Base-by-base conservation (phyloP, 2,329 filamentous ascomycete species). In the Penicillium fuscoglaucum region DNA sequence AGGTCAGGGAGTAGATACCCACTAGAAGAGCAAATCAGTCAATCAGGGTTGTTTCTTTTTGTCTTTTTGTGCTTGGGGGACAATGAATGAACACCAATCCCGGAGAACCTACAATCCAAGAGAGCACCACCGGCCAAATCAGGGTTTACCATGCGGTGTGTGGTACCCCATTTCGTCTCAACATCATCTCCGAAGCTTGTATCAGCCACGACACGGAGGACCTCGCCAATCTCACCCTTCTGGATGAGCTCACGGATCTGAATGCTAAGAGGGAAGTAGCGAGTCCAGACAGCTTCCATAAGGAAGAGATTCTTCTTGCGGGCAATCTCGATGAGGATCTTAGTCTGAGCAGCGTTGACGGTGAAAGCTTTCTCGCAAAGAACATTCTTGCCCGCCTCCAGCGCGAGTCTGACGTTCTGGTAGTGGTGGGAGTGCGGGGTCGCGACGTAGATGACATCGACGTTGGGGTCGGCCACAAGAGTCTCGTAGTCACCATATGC, bases 341-440 rank as follows among this genome's bases (percentile, higher is more conserved):
- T 85, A 26, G 89, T 81, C 77, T 96, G 92, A 10, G 85, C 81
- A 3, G 89, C 91, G 63, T 89, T 96, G 62, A 93, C 90, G 1
- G 91, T 96, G 68, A 96, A 88, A 0, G 92, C 86, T 81, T 96
- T 96, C 76, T 96, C 92, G 75, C 91, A 96, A 35, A 96, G 84
- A 31, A 96, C 91, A 68, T 93, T 84, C 82, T 96, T 96, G 69
- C 90, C 90, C 8, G 89, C 90, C 65, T 90, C 84, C 40, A 96
- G 82, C 44, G 87, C 89, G n/a, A 96, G 83, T 85, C 92, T 90
- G 63, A 86, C 84, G 77, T 96, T 93, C 74, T 96, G 91, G 79
- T 93, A 96, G 79, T 96, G 92, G 75, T 96, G 92, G 68, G 90
- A 93, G 79, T 96, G 92, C 17, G 92, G 92, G 4, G 92, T 96